These are phyloP conservation scores for Cicer bijugum DNA, from an alignment of 306 rosid species.

Conservation along the genomic window DNA sequence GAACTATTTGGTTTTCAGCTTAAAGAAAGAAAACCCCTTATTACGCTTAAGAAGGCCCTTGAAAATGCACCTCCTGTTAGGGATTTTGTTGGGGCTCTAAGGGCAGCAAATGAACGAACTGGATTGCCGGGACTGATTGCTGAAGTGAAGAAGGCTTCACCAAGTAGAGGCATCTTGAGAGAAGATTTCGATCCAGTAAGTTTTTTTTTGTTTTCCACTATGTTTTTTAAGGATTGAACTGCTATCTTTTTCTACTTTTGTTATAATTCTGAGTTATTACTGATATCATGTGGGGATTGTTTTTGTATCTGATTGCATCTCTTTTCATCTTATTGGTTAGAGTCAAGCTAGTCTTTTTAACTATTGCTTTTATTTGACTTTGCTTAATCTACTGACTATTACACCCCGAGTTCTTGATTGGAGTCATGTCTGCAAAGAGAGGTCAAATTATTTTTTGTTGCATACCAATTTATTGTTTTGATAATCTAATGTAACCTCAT, in stretches of 20 bases:
- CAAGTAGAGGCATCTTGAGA: conserved; percentile 91
- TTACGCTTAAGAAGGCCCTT: conserved; percentile 60
- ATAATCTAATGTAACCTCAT: conserved; percentile 4
- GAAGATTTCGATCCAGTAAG: conserved; percentile 94
- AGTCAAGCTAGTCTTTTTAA: conserved; percentile 12
- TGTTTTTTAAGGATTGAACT: neutral
- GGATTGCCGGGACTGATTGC: conserved; percentile 93
- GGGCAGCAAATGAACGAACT: conserved; percentile 72
- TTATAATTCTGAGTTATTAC: conserved; percentile 18
- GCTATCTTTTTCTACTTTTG: conserved; percentile 2
- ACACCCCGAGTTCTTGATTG: neutral
- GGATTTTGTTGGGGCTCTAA: conserved; percentile 85
- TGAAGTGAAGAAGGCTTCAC: conserved; percentile 98
- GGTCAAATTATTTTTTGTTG: neutral
- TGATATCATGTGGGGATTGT: conserved; percentile 20
- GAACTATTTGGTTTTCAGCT: conserved; percentile 56
- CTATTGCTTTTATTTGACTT: conserved; percentile 3
- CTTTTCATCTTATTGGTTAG: conserved; percentile 19
- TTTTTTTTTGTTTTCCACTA: conserved; percentile 10
- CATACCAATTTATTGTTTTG: neutral
- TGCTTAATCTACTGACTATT: conserved; percentile 13
- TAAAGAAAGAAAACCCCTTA: conserved; percentile 72
- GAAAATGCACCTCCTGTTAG: conserved; percentile 73
- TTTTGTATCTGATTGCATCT: neutral
- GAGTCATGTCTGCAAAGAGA: conserved; percentile 7